Evolutionary conservation across 2,329 filamentous ascomycete species (phyloP).

Genomic region (Cladosporium oxysporum): DNA sequence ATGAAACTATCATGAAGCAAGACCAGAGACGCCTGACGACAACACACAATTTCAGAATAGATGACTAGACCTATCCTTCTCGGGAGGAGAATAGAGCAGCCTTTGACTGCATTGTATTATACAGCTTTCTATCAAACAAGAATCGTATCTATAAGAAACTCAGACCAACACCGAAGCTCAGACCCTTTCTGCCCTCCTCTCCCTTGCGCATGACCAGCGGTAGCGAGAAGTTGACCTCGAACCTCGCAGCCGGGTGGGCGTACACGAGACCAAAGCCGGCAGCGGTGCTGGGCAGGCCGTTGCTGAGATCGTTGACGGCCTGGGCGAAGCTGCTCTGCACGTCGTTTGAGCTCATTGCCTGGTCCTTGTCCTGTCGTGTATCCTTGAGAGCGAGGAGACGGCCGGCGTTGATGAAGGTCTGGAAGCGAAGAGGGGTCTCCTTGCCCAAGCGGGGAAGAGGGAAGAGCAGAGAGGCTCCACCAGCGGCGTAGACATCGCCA

Average conservation of each 20-base stretch:
- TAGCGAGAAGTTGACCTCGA: constrained; percentile 93
- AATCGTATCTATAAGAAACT: constrained; percentile 74
- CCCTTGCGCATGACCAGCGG: constrained; percentile 79
- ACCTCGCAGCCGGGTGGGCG: constrained; percentile 87
- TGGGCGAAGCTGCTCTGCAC: constrained; percentile 58
- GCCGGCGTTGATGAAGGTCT: constrained; percentile 89
- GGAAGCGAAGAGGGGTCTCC: constrained; percentile 81
- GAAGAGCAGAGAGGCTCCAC: constrained; percentile 79
- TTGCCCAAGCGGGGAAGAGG: constrained; percentile 80
- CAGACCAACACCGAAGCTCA: constrained; percentile 95
- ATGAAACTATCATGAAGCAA: not conserved
- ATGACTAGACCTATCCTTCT: not conserved
- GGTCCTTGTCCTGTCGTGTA: constrained; percentile 39
- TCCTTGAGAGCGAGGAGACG: constrained; percentile 75
- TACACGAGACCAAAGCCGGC: constrained; percentile 92
- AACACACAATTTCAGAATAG: not conserved
- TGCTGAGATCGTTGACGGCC: constrained; percentile 70
- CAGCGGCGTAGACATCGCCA: constrained; percentile 88
- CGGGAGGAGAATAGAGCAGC: not conserved
- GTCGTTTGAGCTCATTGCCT: constrained; percentile 51
- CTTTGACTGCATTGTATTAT: not conserved
- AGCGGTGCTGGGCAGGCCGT: constrained; percentile 78
- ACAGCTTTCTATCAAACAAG: constrained; percentile 1
- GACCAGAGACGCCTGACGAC: not conserved
- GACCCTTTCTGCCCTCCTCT: constrained; percentile 84